phyloP scores from a whole-genome alignment of 179 eudicot species.

The Heliamphora pulchella region DNA sequence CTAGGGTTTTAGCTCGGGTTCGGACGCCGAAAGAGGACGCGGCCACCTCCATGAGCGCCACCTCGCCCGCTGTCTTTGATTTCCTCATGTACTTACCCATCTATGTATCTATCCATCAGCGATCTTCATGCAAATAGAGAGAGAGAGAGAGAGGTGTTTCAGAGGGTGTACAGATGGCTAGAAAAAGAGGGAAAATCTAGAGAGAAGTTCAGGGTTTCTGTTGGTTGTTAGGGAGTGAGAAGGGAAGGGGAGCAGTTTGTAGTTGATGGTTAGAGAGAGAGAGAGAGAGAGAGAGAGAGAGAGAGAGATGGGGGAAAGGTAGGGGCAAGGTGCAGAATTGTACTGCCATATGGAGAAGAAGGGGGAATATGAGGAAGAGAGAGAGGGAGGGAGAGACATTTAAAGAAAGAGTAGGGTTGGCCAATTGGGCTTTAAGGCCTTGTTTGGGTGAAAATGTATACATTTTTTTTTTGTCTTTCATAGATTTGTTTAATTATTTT shows the following conservation, averaged over 20 bases:
- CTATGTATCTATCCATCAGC: not conserved
- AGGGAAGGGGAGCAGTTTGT: not conserved
- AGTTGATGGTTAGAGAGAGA: not conserved
- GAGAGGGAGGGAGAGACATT: too few species aligned
- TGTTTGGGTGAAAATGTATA: too few species aligned
- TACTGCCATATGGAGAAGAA: too few species aligned
- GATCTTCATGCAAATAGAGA: not conserved
- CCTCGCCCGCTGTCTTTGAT: constrained; percentile 24
- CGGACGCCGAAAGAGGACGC: constrained; percentile 38
- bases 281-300: constrained; percentile 3
- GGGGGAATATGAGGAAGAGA: too few species aligned
- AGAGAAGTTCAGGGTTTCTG: not conserved
- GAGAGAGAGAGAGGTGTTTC: not conserved
- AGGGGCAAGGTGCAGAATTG: not conserved
- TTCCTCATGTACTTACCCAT: constrained; percentile 48
- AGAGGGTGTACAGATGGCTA: not conserved
- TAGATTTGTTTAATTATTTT: too few species aligned
- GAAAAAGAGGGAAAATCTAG: not conserved
- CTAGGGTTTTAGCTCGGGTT: constrained; percentile 58
- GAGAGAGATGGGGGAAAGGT: not conserved
- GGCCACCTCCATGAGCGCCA: constrained; percentile 27
- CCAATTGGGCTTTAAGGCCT: too few species aligned
- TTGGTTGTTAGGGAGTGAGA: constrained; percentile 8
- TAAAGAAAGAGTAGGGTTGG: too few species aligned
- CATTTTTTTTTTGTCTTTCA: too few species aligned